Conservation (phyloP, 1,139 yeast species). For the Arxiozyma bovina region DNA sequence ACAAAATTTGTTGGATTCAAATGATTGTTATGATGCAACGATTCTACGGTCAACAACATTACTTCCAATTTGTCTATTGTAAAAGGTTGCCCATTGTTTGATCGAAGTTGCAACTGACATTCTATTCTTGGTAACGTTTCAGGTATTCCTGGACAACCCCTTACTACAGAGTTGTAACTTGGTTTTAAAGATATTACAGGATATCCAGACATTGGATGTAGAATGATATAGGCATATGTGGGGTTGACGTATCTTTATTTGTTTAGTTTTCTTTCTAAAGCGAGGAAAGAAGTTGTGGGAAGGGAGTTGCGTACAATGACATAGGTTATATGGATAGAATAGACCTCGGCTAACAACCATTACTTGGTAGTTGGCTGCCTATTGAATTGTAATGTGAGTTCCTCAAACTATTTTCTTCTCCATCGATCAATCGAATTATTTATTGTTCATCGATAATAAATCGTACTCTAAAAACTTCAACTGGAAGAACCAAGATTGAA, state of each 20-base stretch:
- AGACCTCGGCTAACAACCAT: too few relatives aligned
- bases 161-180: constrained; percentile 27
- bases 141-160: constrained; percentile 60
- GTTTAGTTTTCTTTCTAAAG: neutral
- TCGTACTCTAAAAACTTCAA: too few relatives aligned
- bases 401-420: too few relatives aligned
- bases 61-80: constrained; percentile 58
- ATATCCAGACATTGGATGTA: constrained; percentile 14
- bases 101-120: constrained; percentile 29
- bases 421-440: too few relatives aligned
- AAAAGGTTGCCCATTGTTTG: constrained; percentile 55
- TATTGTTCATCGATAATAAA: too few relatives aligned
- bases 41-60: constrained; percentile 29
- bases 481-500: too few relatives aligned
- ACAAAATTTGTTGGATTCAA: neutral
- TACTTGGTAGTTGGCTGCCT: too few relatives aligned
- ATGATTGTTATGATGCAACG: constrained; percentile 9
- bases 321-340: too few relatives aligned
- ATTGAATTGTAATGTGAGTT: too few relatives aligned
- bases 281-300: too few relatives aligned
- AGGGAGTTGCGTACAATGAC: too few relatives aligned
- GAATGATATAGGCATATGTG: neutral
- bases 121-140: constrained; percentile 40
- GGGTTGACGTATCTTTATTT: neutral
- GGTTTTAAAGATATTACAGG: constrained; percentile 38